phyloP scores from a whole-genome alignment of 2,329 filamentous ascomycete species.

The Eutypa lata region DNA sequence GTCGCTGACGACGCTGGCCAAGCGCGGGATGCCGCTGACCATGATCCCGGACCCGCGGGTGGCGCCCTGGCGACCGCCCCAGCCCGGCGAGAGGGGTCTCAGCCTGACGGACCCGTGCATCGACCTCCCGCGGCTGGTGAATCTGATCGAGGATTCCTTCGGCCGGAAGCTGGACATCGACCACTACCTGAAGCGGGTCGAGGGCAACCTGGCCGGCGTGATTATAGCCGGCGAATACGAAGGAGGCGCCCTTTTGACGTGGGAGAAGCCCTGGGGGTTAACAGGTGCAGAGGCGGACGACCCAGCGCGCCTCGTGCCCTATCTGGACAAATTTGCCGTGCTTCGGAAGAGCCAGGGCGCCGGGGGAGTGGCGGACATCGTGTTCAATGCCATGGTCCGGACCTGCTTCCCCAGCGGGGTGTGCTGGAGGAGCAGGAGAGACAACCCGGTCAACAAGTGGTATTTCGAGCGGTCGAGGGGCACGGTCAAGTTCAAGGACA shows the following conservation, averaged over 20 bases:
- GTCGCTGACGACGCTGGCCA: conserved; percentile 74
- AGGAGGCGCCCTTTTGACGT: conserved; percentile 89
- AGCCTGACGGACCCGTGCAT: conserved; percentile 77
- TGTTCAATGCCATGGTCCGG: conserved; percentile 93
- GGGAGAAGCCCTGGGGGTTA: conserved; percentile 72
- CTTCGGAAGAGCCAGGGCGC: conserved; percentile 83
- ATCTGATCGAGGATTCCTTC: conserved; percentile 94
- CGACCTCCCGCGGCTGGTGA: conserved; percentile 75
- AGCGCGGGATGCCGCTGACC: conserved; percentile 84
- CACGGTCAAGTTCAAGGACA: conserved; percentile 75
- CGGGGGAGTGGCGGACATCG: conserved; percentile 88
- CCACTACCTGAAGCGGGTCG: conserved; percentile 79
- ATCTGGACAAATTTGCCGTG: conserved; percentile 96
- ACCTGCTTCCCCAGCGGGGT: conserved; percentile 85
- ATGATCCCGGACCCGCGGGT: conserved; percentile 71
- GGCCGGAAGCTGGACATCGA: conserved; percentile 76
- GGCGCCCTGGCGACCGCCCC: conserved; percentile 65
- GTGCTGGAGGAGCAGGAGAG: conserved; percentile 84
- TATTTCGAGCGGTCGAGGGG: conserved; percentile 91
- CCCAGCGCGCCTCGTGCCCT: conserved; percentile 72
- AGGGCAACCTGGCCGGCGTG: conserved; percentile 78
- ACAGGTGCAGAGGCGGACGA: conserved; percentile 51
- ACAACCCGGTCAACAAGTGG: conserved; percentile 98
- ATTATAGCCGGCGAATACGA: conserved; percentile 97
- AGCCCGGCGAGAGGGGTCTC: conserved; percentile 56